Percentiles rank a stretch among this genome's conserved stretches.
Conservation (phyloP, 1,284 basidiomycete species). For the Marasmius tenuissimus region DNA sequence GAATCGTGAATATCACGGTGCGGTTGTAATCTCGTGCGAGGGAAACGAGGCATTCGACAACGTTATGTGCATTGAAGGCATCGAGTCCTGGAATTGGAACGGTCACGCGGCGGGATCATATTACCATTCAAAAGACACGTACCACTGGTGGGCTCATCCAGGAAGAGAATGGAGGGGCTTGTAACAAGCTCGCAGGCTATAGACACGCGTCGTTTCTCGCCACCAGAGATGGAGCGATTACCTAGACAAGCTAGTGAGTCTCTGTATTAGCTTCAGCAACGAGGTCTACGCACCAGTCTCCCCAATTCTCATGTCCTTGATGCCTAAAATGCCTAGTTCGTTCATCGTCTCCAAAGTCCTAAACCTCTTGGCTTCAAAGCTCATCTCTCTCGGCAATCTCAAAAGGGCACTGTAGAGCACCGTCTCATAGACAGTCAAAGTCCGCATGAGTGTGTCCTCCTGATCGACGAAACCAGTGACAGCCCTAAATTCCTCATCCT, state of each 20-base stretch:
- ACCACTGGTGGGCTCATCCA: slow-evolving; percentile 97
- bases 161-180: slow-evolving; percentile 91
- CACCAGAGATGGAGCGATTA: slow-evolving; percentile 88
- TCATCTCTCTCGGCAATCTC: slow-evolving; percentile 92
- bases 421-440: slow-evolving; percentile 96
- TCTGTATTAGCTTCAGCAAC: background rate
- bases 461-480: slow-evolving; percentile 97
- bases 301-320: slow-evolving; percentile 90
- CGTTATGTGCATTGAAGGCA: slow-evolving; percentile 94
- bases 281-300: slow-evolving; percentile 60
- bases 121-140: slow-evolving; percentile 23
- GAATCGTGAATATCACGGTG: slow-evolving; percentile 97
- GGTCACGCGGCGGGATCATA: background rate
- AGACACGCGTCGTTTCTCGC: slow-evolving; percentile 93
- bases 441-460: slow-evolving; percentile 96
- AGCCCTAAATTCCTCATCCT: slow-evolving; percentile 76
- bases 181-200: slow-evolving; percentile 99
- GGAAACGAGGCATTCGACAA: slow-evolving; percentile 85
- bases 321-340: slow-evolving; percentile 90
- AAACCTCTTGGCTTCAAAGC: slow-evolving; percentile 89
- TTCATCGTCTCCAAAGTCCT: slow-evolving; percentile 95
- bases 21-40: slow-evolving; percentile 89
- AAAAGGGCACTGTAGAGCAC: slow-evolving; percentile 92
- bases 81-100: slow-evolving; percentile 67
- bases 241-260: slow-evolving; percentile 35